Percentiles rank a stretch among this genome's conserved stretches.
Conservation (phyloP, 352 stramenopile genomes). For the Peronospora belbahrii region DNA sequence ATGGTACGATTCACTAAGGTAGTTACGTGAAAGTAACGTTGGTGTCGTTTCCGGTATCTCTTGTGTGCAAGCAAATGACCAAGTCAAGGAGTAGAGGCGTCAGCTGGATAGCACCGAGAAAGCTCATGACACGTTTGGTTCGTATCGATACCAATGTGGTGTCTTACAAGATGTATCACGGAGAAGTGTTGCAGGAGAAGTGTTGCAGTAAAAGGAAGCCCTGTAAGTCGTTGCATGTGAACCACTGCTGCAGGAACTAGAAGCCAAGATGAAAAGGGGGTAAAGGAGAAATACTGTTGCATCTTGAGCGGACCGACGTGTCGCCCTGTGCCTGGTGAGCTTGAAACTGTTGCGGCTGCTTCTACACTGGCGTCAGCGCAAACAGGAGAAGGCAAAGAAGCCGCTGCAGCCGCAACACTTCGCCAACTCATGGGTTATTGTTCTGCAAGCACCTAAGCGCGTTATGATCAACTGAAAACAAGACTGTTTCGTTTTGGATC, state of each 20-base stretch:
- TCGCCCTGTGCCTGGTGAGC: no score
- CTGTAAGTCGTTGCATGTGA: constrained; percentile 88
- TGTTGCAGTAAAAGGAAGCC: no score
- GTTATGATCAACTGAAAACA: no score
- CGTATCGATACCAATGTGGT: constrained; percentile 91
- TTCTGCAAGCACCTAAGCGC: no score
- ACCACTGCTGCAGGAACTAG: constrained; percentile 88
- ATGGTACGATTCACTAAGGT: constrained; percentile 93
- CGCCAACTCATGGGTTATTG: constrained; percentile 1
- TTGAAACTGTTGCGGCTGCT: constrained; percentile 39
- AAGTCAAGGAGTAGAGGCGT: constrained; percentile 74
- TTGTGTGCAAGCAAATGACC: constrained; percentile 89
- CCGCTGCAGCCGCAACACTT: constrained; percentile 22
- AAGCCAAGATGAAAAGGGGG: constrained; percentile 89
- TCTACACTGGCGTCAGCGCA: constrained; percentile 3
- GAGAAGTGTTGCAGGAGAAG: constrained; percentile 91
- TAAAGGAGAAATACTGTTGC: constrained; percentile 98
- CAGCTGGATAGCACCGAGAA: constrained; percentile 87
- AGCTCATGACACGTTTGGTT: constrained; percentile 91
- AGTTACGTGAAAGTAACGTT: constrained; percentile 85
- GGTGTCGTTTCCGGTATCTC: constrained; percentile 91
- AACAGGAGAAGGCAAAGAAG: constrained; percentile 23
- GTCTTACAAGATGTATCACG: constrained; percentile 95
- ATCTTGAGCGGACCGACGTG: constrained; percentile 90
- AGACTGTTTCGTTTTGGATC: constrained; percentile 94